Conservation (phyloP, 345 rosid genomes). For the Turritis glabra region DNA sequence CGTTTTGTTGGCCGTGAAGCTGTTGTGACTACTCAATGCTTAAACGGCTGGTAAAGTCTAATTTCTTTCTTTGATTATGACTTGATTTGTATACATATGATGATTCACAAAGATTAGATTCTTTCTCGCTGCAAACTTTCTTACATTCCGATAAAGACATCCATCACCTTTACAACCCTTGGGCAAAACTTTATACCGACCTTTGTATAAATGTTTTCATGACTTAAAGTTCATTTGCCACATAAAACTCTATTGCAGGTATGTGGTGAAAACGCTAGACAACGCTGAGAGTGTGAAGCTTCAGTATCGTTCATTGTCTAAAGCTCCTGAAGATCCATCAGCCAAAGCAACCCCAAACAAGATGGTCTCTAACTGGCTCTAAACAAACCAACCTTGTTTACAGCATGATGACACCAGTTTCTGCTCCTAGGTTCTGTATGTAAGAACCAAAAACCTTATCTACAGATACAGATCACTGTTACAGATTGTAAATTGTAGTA, state of each 20-base stretch:
- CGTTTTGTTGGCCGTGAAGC: constrained; percentile 98
- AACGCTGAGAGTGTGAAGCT: constrained; percentile 93
- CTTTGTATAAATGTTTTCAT: not conserved
- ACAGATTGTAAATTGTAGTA: constrained; percentile 27
- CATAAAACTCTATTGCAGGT: constrained; percentile 49
- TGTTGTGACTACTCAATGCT: constrained; percentile 91
- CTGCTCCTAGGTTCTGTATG: constrained; percentile 11
- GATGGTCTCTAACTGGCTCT: constrained; percentile 67
- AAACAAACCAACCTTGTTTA: constrained; percentile 21
- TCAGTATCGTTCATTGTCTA: constrained; percentile 91
- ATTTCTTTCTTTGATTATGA: not conserved
- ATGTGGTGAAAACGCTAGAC: constrained; percentile 93
- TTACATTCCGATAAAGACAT: not conserved
- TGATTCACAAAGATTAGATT: not conserved
- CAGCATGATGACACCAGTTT: not conserved
- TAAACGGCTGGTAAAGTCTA: constrained; percentile 81
- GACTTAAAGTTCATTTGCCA: not conserved
- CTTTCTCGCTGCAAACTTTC: not conserved
- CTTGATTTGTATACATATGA: not conserved
- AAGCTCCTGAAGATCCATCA: constrained; percentile 57
- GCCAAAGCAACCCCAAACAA: constrained; percentile 53
- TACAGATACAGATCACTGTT: constrained; percentile 8
- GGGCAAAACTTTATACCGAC: not conserved
- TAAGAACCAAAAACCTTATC: constrained; percentile 1
- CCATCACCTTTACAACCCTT: not conserved